Evolutionary conservation across 352 stramenopile genomes (phyloP).

Genomic region (Phytophthora cactorum): DNA sequence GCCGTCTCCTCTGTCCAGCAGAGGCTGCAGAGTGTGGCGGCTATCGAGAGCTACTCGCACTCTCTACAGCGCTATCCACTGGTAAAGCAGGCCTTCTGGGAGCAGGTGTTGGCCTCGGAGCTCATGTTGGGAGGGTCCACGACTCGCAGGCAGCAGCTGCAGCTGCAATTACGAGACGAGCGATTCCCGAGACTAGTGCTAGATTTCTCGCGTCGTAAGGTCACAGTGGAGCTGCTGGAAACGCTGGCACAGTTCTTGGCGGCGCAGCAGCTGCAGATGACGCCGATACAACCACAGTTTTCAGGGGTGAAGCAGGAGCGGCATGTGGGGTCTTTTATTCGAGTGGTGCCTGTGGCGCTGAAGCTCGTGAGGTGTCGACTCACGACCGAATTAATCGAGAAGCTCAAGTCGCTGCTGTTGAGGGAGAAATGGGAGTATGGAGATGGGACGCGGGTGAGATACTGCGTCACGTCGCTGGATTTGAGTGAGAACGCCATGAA

Average conservation of each 20-base stretch:
- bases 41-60: slow-evolving; percentile 38
- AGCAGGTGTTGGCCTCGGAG: slow-evolving; percentile 32
- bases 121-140: slow-evolving; percentile 15
- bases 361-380: slow-evolving; percentile 34
- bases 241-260: slow-evolving; percentile 28
- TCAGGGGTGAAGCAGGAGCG: slow-evolving; percentile 9
- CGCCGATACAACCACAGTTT: slow-evolving; percentile 8
- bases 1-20: background rate
- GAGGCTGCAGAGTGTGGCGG: slow-evolving; percentile 14
- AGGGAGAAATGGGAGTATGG: background rate
- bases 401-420: slow-evolving; percentile 24
- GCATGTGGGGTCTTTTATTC: background rate
- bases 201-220: slow-evolving; percentile 35
- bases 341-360: slow-evolving; percentile 30
- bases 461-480: slow-evolving; percentile 36
- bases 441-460: slow-evolving; percentile 6
- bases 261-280: background rate
- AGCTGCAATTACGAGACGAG: slow-evolving; percentile 18
- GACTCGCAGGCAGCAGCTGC: slow-evolving; percentile 21
- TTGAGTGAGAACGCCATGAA: slow-evolving; percentile 40
- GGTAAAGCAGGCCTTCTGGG: slow-evolving; percentile 47
- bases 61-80: slow-evolving; percentile 36
- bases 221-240: slow-evolving; percentile 29
- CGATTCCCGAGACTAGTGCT: slow-evolving; percentile 46
- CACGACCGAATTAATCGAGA: slow-evolving; percentile 23